Base-by-base conservation (phyloP, 1,139 yeast genomes). In the Saccharomycopsis crataegensis region DNA sequence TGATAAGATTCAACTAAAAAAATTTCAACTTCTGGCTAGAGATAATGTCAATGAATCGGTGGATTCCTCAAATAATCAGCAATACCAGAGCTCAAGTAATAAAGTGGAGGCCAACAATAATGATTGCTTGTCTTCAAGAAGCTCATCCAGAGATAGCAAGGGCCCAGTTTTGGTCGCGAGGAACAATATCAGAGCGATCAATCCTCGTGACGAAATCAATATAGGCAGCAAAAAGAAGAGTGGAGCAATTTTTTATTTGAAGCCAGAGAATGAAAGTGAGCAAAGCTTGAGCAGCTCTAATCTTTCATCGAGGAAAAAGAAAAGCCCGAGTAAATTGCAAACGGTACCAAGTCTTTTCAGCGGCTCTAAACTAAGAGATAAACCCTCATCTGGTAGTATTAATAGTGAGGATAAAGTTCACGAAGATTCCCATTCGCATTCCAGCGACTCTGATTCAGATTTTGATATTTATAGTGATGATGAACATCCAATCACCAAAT, bases 401-500 rank as follows among this genome's bases (percentile, higher is more conserved):
- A 17, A 31, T 2, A 43, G 37, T 22, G 44, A 50, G 16, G 50
- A 53, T 12, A 41, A 38, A 7, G 48, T 32, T 11, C 47, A 36
- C 12, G 52, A 51, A 11, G 53, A 34, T 41, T 38, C 8, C 5
- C 47, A 40, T 17, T 31, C 42, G 3, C 41, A 37, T 14, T 36
- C 45, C 28, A 33, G 42, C 41, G 52, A 46, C 12, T 34, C 49
- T 31, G 55, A 53, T 41, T 38, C 34, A 7, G 52, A 53, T 32
- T 42, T 16, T 42, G 52, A 52, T 12, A 46, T 38, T 31, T 36
- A 14, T 16, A 38, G 33, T 32, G 40, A 44, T 41, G 44, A 48
- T 14, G 45, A 37, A n/a, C 50, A 32, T 28, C 51, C 54, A 16
- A 48, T 52, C 17, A 48, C 54, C 11, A 54, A 54, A 37, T 47